Base-by-base conservation (phyloP, 2,329 filamentous ascomycete genomes). In the Diplocarpon mali region DNA sequence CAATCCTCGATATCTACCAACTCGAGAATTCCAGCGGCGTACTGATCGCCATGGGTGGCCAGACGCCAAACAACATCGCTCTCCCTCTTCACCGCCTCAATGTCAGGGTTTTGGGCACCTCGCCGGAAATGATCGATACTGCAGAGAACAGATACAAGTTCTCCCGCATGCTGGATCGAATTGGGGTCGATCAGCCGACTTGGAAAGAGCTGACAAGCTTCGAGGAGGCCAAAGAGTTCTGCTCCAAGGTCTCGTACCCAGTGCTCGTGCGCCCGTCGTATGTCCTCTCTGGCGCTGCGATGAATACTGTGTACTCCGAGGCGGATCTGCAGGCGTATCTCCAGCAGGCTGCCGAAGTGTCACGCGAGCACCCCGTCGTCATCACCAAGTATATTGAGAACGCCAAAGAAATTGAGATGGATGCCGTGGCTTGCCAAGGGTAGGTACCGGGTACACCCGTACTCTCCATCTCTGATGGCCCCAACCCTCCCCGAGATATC, bases 321-420 rank as follows among this genome's bases (percentile, higher is more conserved):
- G 84, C 90, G 62, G 92, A 96, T 62, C 71, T 98, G 47, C 85
- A 86, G 57, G 82, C 74, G 59, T 96, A 93, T 65, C 73, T 98
- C 36, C 78, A 85, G 53, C 90, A 96, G 67, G 92, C 92, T 43
- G 85, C 78, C 6, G 89, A 94, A 53, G 92, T 98, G 38, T 96
- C 92, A 5, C 80, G 85, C 51, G 90, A 96, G 51, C 86, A 96
- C 64, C 92, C 92, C 0, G 92, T 98, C 10, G 92, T 98, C 50
- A 96, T 98, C 60, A 96, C 90, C 49, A 98, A 98, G 70, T 98
- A 96, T 68, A 96, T 98, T 55, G 92, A 98, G 71, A 92, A 94
- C 55, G 92, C 92, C 53, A 96, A 98, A 72, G 92, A 98, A 65
- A 96, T 98, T 52, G 92, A 98, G 67, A 96, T 98, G 92, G 92